Evolutionary conservation across 441 rosid species (phyloP).

Genomic region (Biscutella laevigata): DNA sequence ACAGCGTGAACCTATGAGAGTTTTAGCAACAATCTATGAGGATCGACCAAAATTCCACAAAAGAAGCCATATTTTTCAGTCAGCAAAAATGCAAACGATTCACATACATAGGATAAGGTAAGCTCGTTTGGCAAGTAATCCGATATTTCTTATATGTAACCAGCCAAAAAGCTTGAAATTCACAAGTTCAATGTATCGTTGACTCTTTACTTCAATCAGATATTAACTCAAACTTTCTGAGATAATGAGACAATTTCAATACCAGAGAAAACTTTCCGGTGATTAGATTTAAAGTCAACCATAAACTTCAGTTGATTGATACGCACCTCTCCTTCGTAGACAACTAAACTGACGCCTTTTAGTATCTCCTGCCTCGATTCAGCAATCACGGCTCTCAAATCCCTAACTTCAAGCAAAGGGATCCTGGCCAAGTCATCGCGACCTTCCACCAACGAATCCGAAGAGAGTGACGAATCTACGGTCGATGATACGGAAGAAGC

Average conservation of each 20-base stretch:
- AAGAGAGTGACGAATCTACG: slow-evolving; percentile 17
- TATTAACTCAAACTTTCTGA: background rate
- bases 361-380: slow-evolving; percentile 78
- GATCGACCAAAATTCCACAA: background rate
- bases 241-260: background rate
- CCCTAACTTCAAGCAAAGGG: slow-evolving; percentile 70
- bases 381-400: slow-evolving; percentile 63
- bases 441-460: slow-evolving; percentile 17
- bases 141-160: background rate
- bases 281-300: background rate
- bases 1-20: slow-evolving; percentile 65
- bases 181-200: background rate
- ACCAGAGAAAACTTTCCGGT: background rate
- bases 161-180: background rate
- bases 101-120: background rate
- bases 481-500: slow-evolving; percentile 26
- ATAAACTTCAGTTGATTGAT: background rate
- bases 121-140: background rate
- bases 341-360: slow-evolving; percentile 60
- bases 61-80: background rate
- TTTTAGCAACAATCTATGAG: slow-evolving; percentile 12
- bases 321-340: slow-evolving; percentile 78
- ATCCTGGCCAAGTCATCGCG: slow-evolving; percentile 24
- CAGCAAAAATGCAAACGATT: background rate
- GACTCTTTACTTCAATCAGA: background rate